Conservation (phyloP, 2,329 filamentous ascomycete genomes). For the Nemania diffusa region DNA sequence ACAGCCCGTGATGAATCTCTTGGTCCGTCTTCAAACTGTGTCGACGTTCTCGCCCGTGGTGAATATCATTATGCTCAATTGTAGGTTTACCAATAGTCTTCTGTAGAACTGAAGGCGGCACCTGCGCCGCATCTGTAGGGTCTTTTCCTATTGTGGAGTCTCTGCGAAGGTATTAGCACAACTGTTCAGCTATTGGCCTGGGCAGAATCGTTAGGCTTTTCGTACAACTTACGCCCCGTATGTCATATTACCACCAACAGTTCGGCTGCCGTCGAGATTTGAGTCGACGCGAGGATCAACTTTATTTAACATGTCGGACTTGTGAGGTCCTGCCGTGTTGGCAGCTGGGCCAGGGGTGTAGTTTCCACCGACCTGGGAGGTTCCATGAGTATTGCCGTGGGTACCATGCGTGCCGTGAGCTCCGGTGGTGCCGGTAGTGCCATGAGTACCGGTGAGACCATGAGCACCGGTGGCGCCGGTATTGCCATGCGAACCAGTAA, state of each 20-base stretch:
- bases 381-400: slow-evolving; percentile 39
- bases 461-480: too few relatives aligned
- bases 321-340: slow-evolving; percentile 63
- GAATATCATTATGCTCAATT: slow-evolving; percentile 57
- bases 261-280: slow-evolving; percentile 65
- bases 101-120: slow-evolving; percentile 64
- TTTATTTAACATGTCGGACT: slow-evolving; percentile 65
- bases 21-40: slow-evolving; percentile 60
- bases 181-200: neutral
- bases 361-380: slow-evolving; percentile 41
- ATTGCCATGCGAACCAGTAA: too few relatives aligned
- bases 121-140: slow-evolving; percentile 66
- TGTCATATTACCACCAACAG: slow-evolving; percentile 63
- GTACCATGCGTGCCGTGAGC: slow-evolving; percentile 44
- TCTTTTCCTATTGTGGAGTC: slow-evolving; percentile 50
- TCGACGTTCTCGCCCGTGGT: slow-evolving; percentile 57
- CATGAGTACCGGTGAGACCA: slow-evolving; percentile 45
- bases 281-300: slow-evolving; percentile 66
- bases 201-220: neutral
- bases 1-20: slow-evolving; percentile 61
- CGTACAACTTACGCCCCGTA: slow-evolving; percentile 55
- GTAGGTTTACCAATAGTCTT: slow-evolving; percentile 59
- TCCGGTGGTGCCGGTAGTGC: slow-evolving; percentile 41
- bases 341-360: slow-evolving; percentile 53
- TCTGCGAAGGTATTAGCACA: neutral